A percentile compares a stretch with the other conserved stretches of the same genome.
Conservation (phyloP, 176 grass and related monocot species). For the Saccharum spontaneum region DNA sequence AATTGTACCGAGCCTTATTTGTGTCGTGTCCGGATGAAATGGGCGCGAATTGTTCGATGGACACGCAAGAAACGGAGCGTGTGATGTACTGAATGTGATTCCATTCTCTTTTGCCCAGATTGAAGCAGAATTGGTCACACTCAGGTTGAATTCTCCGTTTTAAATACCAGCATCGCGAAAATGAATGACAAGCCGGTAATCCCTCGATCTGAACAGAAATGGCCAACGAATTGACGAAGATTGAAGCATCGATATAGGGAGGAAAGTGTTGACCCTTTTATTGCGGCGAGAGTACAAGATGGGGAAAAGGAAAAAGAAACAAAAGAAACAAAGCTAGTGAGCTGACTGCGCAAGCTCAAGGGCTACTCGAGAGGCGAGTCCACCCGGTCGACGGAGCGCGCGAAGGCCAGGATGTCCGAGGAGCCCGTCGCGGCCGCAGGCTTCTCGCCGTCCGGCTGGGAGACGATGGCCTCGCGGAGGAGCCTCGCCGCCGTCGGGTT, state of each 20-base stretch:
- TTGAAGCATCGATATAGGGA: background rate
- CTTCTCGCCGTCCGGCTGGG: constrained; percentile 27
- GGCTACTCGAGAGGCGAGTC: constrained; percentile 59
- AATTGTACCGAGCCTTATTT: background rate
- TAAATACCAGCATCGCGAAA: background rate
- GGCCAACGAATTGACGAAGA: background rate
- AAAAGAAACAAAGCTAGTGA: background rate
- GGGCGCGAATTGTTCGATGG: background rate
- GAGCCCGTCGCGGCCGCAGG: constrained; percentile 22
- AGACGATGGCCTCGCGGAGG: constrained; percentile 45
- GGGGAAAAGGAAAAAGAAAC: background rate
- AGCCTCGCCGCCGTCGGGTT: constrained; percentile 56
- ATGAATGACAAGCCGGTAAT: background rate
- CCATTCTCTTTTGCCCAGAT: background rate
- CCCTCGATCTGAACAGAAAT: background rate
- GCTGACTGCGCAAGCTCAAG: background rate
- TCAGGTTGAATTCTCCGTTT: background rate
- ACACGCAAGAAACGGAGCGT: background rate
- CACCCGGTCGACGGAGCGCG: constrained; percentile 47
- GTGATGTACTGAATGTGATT: background rate
- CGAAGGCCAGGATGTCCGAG: constrained; percentile 53
- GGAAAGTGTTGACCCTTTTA: background rate
- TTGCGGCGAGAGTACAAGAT: background rate
- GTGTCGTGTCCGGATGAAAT: background rate
- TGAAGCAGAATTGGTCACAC: background rate